A percentile compares a stretch with the other conserved stretches of the same genome.
These are phyloP conservation scores for Solanum dulcamara DNA, from an alignment of 257 asterid species.

Conservation along the genomic window DNA sequence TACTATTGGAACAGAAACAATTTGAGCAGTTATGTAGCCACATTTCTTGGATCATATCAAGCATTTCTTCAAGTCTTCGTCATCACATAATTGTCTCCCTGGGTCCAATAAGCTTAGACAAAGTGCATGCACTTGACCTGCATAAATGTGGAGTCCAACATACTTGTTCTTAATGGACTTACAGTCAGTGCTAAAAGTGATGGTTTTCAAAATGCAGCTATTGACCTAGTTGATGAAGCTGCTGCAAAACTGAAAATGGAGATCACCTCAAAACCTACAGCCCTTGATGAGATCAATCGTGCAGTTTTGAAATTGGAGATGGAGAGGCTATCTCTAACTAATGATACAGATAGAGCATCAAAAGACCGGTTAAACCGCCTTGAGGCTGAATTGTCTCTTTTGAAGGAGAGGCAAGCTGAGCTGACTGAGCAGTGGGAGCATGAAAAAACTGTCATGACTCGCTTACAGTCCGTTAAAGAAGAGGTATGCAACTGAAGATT, in stretches of 20 bases:
- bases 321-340: constrained; percentile 86
- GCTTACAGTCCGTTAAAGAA: constrained; percentile 77
- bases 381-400: constrained; percentile 64
- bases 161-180: not conserved
- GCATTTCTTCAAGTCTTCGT: not conserved
- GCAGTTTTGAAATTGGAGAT: constrained; percentile 82
- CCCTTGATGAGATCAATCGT: constrained; percentile 85
- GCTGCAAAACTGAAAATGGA: constrained; percentile 98
- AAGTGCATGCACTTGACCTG: not conserved
- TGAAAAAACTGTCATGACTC: constrained; percentile 81
- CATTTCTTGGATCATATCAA: not conserved
- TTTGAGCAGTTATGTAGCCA: not conserved
- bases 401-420: constrained; percentile 73
- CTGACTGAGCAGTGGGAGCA: constrained; percentile 92
- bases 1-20: not conserved
- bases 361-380: constrained; percentile 76
- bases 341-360: constrained; percentile 86
- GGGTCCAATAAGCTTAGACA: not conserved
- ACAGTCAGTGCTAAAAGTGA: not conserved
- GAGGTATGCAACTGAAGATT: constrained; percentile 33
- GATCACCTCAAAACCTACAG: constrained; percentile 93
- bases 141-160: not conserved
- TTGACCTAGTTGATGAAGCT: constrained; percentile 93
- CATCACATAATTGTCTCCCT: not conserved
- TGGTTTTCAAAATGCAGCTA: constrained; percentile 46